phyloP scores from a whole-genome alignment of 2,329 filamentous ascomycete species.

The Pseudogymnoascus sp. region DNA sequence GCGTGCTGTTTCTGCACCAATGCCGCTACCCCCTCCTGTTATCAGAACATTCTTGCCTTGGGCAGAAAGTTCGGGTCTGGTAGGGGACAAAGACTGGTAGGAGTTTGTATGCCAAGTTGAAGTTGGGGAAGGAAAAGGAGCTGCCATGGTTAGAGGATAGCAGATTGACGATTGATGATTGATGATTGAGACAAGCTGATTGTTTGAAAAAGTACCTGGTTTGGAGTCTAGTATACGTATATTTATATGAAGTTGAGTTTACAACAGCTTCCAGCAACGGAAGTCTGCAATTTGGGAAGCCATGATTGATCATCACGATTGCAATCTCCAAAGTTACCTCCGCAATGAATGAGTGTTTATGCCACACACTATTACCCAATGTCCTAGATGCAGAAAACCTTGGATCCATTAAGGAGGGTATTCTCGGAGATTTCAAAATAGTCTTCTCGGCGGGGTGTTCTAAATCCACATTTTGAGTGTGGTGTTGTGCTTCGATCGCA shows the following conservation, averaged over 20 bases:
- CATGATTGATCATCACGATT: slow-evolving; percentile 10
- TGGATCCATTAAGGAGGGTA: slow-evolving; percentile 9
- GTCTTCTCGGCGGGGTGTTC: not conserved
- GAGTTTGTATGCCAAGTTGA: slow-evolving; percentile 29
- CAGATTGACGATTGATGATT: not conserved
- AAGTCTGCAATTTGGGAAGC: slow-evolving; percentile 19
- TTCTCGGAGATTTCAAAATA: not conserved
- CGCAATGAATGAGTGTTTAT: not conserved
- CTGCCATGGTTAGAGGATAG: slow-evolving; percentile 17
- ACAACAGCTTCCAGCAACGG: slow-evolving; percentile 14
- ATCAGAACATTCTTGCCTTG: slow-evolving; percentile 33
- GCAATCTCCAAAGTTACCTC: not conserved
- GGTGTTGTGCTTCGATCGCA: slow-evolving; percentile 10
- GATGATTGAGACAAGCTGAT: slow-evolving; percentile 11
- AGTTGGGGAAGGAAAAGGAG: slow-evolving; percentile 33
- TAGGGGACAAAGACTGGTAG: slow-evolving; percentile 32
- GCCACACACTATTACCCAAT: slow-evolving; percentile 5
- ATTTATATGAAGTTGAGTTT: slow-evolving; percentile 18
- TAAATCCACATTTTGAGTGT: slow-evolving; percentile 9
- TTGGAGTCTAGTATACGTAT: slow-evolving; percentile 13
- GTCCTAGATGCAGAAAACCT: slow-evolving; percentile 10
- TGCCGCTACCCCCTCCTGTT: slow-evolving; percentile 39
- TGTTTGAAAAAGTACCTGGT: slow-evolving; percentile 11
- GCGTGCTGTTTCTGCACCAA: slow-evolving; percentile 35
- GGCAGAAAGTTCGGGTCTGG: slow-evolving; percentile 32